phyloP scores from a whole-genome alignment of 2,329 filamentous ascomycete genomes.

The Blastomyces gilchristii region DNA sequence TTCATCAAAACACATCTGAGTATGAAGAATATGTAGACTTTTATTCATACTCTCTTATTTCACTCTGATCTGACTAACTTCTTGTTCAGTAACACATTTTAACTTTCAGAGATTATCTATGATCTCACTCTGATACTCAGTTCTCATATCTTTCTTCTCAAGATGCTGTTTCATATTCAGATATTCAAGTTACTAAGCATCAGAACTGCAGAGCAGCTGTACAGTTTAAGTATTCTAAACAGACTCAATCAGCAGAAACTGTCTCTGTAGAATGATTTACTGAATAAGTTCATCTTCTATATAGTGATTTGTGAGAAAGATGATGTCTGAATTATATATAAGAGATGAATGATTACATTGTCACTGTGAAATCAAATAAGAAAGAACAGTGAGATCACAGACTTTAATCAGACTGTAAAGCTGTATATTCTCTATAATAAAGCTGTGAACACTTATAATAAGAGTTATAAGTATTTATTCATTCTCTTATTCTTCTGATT shows the following conservation, averaged over 20 bases:
- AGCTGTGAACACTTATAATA: neutral
- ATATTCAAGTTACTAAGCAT: slow-evolving; percentile 13
- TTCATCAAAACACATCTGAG: slow-evolving; percentile 13
- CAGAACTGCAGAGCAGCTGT: slow-evolving; percentile 12
- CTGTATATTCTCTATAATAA: neutral
- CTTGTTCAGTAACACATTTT: slow-evolving; percentile 16
- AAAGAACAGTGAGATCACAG: neutral
- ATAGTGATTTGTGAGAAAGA: slow-evolving; percentile 20
- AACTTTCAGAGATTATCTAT: slow-evolving; percentile 18
- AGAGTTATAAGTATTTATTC: neutral
- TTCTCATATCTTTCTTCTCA: slow-evolving; percentile 14
- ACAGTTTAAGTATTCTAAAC: slow-evolving; percentile 13
- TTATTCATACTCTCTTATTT: neutral
- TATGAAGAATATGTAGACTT: slow-evolving; percentile 12
- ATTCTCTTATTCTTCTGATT: slow-evolving; percentile 3
- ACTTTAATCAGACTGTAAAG: neutral
- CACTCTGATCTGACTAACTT: neutral
- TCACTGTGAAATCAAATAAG: neutral
- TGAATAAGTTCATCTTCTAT: slow-evolving; percentile 14
- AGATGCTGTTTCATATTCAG: slow-evolving; percentile 15
- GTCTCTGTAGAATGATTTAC: slow-evolving; percentile 7
- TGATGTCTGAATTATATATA: slow-evolving; percentile 5
- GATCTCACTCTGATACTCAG: slow-evolving; percentile 16
- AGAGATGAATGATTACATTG: neutral
- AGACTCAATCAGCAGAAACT: slow-evolving; percentile 12